Base-by-base conservation (phyloP, 768 basidiomycete species). In the Cubamyces lactineus region DNA sequence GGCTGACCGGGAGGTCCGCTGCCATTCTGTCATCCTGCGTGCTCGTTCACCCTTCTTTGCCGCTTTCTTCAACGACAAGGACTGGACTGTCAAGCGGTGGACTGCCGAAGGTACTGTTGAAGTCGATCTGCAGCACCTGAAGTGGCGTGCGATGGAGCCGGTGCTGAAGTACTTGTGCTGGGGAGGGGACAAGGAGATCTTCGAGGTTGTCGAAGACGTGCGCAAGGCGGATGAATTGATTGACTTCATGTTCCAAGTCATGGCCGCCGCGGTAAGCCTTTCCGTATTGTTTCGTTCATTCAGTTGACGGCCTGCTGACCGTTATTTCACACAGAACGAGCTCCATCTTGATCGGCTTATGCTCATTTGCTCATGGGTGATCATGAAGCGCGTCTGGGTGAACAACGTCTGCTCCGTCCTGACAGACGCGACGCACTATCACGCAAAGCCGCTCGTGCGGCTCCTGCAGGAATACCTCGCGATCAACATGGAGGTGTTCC, bases 341-440 rank as follows among this genome's bases (percentile, higher is more conserved):
- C 76, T 98, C 2, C 82, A 97, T 9, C 78, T 98, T n/a, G 92
- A 92, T 69, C 86, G 88, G 19, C 83, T 98, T 19, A 83, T 93
- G 39, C 81, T 92, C 2, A 75, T 96, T 24, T 97, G 95, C 75
- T 96, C 95, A 1, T 77, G 79, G 9, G 81, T 89, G 45, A 82
- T 98, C 53, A 79, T 94, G 40, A 77, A 79, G 41, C 81, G 85
- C 70, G 79, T 88, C 53, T 88, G 84, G 57, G 78, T 88, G 61
- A 78, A 84, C 73, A 98, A 97, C 61, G 90, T 86, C 0, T 88
- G 87, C 62, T 86, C 87, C 64, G 78, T 98, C 42, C 86, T 97
- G 28, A 76, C 85, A 30, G 94, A 96, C 45, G 95, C 96, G 0
- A 83, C 86, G 0, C 84, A 91, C 71, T 91, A 86, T 75, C 84